Evolutionary conservation across 176 grass and related monocot species (phyloP), one percentile per base, ranked within the genome.

Genomic region (Triticum turgidum): DNA sequence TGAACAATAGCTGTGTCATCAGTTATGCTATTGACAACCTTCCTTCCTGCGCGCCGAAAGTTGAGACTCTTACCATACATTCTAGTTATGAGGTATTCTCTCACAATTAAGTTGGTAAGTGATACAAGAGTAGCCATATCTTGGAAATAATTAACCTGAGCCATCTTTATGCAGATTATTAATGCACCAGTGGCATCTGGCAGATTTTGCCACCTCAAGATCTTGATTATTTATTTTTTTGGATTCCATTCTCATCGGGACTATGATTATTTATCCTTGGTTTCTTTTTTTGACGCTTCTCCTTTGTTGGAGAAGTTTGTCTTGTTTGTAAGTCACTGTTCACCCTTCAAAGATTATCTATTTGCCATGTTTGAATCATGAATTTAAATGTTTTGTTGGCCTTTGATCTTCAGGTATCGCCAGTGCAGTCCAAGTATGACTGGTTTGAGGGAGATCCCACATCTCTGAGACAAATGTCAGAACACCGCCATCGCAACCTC

Each of bases 141-240:
- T 47, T 24, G 11, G 10, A 47, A 49, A 6, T 51, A 70, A 69
- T 32, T 35, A 63, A 21, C 35, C 54, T 21, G 14, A 74, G 13
- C 1, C 54, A 65, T 65, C 0, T 35, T 24, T 73, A 33, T 73
- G 85, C 77, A 80, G 77, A 22, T 37, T 21, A 18, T 72, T 17
- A 15, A 51, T 47, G 44, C 44, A 20, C 67, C 38, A 45, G 20
- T 73, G 34, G 6, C 27, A 7, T 32, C 37, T 13, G 5, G 14
- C 14, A 87, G n/a, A 64, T 87, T 87, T 56, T 6, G 49, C 12
- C 42, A 80, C 27, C 67, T 86, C 25, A 87, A 73, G 20, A 44
- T 12, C 39, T 62, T 86, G 37, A 4, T 0, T 51, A 59, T 86
- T 70, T 0, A 0, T 70, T 0, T 32, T 3, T 3, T 3, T 11